These are phyloP conservation scores for Xylariaceae sp. DNA, from an alignment of 2,329 filamentous ascomycete genomes.

Conservation along the genomic window DNA sequence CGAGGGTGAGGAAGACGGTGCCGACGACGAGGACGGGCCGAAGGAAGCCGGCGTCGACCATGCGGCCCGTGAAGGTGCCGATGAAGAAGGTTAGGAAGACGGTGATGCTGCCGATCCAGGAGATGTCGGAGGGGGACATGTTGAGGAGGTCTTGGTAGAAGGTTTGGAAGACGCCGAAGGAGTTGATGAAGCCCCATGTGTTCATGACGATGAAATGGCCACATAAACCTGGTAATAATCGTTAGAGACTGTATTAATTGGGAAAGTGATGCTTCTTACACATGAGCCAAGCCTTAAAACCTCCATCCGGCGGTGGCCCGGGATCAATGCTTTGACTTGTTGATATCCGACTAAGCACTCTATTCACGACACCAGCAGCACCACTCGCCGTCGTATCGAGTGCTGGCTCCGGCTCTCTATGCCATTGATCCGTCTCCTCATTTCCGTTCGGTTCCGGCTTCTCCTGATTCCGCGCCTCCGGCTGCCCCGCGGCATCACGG, in stretches of 20 bases:
- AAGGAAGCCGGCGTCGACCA: conserved; percentile 51
- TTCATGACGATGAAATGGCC: conserved; percentile 46
- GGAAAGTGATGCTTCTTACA: conserved; percentile 30
- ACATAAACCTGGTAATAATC: conserved; percentile 30
- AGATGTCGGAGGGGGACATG: conserved; percentile 41
- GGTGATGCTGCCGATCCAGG: conserved; percentile 52
- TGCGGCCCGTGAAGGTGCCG: conserved; percentile 47
- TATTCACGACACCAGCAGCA: conserved; percentile 30
- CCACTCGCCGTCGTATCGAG: conserved; percentile 25
- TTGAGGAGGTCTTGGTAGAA: conserved; percentile 43
- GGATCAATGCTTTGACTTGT: conserved; percentile 39
- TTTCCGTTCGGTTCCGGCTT: not conserved
- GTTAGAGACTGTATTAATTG: not conserved
- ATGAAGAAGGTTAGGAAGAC: conserved; percentile 53
- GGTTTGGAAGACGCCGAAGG: conserved; percentile 51
- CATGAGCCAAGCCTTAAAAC: conserved; percentile 42
- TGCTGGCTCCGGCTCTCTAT: conserved; percentile 23
- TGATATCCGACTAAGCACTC: conserved; percentile 39
- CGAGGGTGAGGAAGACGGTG: conserved; percentile 39
- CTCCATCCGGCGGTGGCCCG: conserved; percentile 48
- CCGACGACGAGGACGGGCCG: conserved; percentile 39
- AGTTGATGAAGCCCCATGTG: conserved; percentile 52
- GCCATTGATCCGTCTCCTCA: conserved; percentile 16
- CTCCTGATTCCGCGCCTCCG: not conserved
- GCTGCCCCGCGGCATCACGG: not conserved